Evolutionary conservation across 805 yeast species (phyloP).

Genomic region (Yarrowia porcina): DNA sequence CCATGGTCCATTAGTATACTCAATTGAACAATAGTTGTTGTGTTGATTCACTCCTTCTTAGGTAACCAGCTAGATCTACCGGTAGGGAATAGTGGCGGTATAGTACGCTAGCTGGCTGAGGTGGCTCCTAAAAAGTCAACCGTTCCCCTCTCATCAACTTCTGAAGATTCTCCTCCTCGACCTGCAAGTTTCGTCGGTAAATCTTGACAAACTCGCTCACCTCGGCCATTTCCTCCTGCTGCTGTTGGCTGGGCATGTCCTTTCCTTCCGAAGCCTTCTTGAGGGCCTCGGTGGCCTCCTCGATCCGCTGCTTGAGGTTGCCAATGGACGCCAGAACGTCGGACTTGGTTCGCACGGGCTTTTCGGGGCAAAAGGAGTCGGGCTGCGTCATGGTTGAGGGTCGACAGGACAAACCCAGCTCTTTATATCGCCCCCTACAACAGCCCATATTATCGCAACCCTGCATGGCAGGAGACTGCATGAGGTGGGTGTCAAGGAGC

Average conservation of each 20-base stretch:
- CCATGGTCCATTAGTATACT: no score
- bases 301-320: neutral
- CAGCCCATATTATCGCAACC: slow-evolving; percentile 11
- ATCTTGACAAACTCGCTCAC: neutral
- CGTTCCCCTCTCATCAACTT: neutral
- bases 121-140: neutral
- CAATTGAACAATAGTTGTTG: no score
- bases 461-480: slow-evolving; percentile 15
- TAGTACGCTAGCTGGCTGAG: no score
- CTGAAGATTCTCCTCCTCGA: neutral
- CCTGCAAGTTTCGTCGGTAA: neutral
- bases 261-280: neutral
- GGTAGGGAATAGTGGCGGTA: no score
- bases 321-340: slow-evolving; percentile 3
- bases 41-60: no score
- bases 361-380: neutral
- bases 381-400: neutral
- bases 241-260: neutral
- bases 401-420: neutral
- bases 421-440: neutral
- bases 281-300: neutral
- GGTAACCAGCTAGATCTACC: no score
- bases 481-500: neutral
- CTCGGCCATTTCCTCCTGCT: slow-evolving; percentile 9
- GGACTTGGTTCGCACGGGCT: neutral